Conservation (phyloP, 202 grass and related monocot genomes). For the Eragrostis tef region DNA sequence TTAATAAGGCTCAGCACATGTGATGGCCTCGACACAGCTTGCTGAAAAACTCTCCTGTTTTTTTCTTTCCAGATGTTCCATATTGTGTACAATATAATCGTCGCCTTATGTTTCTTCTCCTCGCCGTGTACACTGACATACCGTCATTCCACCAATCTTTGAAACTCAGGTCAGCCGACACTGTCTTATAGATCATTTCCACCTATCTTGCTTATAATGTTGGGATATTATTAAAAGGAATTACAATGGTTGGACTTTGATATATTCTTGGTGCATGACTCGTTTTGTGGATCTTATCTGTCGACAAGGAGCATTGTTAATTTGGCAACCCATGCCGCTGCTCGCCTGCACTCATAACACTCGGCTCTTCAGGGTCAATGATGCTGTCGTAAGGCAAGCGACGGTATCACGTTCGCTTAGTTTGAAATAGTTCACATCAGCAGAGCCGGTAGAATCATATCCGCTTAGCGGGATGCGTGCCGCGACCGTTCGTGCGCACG, state of each 20-base stretch:
- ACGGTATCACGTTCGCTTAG: neutral
- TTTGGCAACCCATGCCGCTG: neutral
- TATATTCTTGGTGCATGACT: neutral
- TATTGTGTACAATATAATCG: too few species aligned
- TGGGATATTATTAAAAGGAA: neutral
- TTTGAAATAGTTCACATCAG: constrained; percentile 1
- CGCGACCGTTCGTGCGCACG: constrained; percentile 26
- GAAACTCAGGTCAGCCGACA: too few species aligned
- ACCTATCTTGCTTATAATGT: too few species aligned
- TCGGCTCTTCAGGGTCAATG: neutral
- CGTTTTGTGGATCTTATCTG: constrained; percentile 6
- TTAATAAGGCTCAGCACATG: too few species aligned
- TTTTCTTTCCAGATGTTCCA: too few species aligned
- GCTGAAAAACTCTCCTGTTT: too few species aligned
- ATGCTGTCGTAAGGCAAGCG: neutral
- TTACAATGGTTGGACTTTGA: neutral
- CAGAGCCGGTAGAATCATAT: neutral
- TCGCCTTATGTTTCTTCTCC: too few species aligned
- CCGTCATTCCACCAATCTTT: too few species aligned
- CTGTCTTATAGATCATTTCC: too few species aligned
- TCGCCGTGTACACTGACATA: too few species aligned
- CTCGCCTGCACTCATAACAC: neutral
- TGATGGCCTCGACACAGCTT: too few species aligned
- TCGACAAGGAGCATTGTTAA: neutral
- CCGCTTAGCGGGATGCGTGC: neutral